phyloP scores from a whole-genome alignment of 306 rosid species.

The Trifolium fragiferum region DNA sequence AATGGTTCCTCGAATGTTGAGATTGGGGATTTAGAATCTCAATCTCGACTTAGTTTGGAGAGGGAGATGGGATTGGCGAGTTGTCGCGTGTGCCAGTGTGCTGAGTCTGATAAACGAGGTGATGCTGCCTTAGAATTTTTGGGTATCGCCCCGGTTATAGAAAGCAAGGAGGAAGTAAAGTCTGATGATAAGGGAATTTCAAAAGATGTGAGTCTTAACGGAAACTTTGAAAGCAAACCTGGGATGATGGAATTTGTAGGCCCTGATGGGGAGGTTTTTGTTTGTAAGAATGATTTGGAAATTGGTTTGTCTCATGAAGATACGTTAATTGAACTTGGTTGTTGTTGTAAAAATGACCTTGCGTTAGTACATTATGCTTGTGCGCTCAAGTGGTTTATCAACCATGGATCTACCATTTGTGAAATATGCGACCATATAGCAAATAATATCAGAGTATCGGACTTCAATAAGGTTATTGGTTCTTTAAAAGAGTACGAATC shows the following conservation, averaged over 20 bases:
- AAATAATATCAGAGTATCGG: conserved; percentile 72
- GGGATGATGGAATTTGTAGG: conserved; percentile 74
- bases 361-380: conserved; percentile 93
- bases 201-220: conserved; percentile 42
- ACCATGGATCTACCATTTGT: conserved; percentile 92
- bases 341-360: conserved; percentile 94
- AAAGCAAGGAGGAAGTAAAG: conserved; percentile 47
- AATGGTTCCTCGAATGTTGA: conserved; percentile 51
- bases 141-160: conserved; percentile 60
- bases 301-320: conserved; percentile 71
- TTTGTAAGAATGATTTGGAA: conserved; percentile 81
- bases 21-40: conserved; percentile 57
- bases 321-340: conserved; percentile 83
- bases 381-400: conserved; percentile 96
- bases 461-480: conserved; percentile 71
- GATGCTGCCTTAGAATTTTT: conserved; percentile 75
- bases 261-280: conserved; percentile 89
- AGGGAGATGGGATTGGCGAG: conserved; percentile 56
- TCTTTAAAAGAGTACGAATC: conserved; percentile 85
- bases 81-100: conserved; percentile 98
- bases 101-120: conserved; percentile 87
- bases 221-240: conserved; percentile 51
- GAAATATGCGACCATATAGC: conserved; percentile 87
- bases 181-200: conserved; percentile 39
- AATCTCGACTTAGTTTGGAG: conserved; percentile 61